These are phyloP conservation scores for Cicer arietinum DNA, from an alignment of 306 rosid species.

Conservation along the genomic window DNA sequence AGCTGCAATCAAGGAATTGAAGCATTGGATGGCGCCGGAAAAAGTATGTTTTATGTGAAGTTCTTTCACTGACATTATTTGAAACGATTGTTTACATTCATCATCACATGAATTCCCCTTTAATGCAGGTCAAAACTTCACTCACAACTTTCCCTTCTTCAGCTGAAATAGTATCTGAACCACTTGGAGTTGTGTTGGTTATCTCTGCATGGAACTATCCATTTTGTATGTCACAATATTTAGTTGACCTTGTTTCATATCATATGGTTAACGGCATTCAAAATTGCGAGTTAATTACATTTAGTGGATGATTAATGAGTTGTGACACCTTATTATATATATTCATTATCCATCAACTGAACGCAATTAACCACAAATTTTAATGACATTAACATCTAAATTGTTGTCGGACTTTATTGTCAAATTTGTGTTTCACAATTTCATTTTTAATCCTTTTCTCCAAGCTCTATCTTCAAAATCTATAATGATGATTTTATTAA, in stretches of 20 bases:
- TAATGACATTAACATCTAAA: too few relatives aligned
- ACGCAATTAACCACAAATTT: too few relatives aligned
- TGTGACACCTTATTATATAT: too few relatives aligned
- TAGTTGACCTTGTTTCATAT: slow-evolving; percentile 22
- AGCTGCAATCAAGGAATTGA: slow-evolving; percentile 63
- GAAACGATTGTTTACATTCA: slow-evolving; percentile 24
- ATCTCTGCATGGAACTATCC: slow-evolving; percentile 99
- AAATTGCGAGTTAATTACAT: too few relatives aligned
- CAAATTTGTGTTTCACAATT: too few relatives aligned
- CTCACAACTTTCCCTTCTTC: slow-evolving; percentile 83
- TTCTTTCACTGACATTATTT: slow-evolving; percentile 32
- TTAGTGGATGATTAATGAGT: too few relatives aligned
- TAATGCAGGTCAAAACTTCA: slow-evolving; percentile 77
- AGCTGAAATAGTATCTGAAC: slow-evolving; percentile 94
- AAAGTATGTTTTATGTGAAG: slow-evolving; percentile 59
- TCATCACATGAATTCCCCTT: slow-evolving; percentile 22
- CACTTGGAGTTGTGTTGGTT: slow-evolving; percentile 80
- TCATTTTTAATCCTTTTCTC: neutral
- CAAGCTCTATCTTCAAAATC: slow-evolving; percentile 32
- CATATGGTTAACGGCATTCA: too few relatives aligned
- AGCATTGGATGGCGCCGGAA: slow-evolving; percentile 80
- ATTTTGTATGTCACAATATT: slow-evolving; percentile 68
- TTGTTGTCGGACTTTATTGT: too few relatives aligned
- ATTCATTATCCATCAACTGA: too few relatives aligned
- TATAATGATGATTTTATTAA: neutral